Evolutionary conservation across 306 rosid species (phyloP).

Genomic region (Canavalia ensiformis): DNA sequence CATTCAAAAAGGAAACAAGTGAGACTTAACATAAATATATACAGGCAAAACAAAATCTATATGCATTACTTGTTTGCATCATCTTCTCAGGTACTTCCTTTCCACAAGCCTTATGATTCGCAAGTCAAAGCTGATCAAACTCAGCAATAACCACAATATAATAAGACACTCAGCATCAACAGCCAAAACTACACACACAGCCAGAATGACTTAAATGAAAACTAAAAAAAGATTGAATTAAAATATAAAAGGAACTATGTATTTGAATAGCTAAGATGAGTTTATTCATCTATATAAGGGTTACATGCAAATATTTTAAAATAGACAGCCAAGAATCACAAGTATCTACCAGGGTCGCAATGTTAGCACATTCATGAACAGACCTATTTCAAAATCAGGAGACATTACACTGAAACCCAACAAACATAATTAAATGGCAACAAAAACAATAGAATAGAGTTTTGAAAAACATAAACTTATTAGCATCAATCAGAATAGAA

Average conservation of each 20-base stretch:
- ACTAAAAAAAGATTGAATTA: not conserved
- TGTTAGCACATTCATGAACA: not conserved
- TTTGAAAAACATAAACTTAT: not conserved
- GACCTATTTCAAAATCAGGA: not conserved
- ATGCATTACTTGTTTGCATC: constrained; percentile 10
- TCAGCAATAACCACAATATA: not conserved
- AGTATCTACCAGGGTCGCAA: not conserved
- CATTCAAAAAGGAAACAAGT: not conserved
- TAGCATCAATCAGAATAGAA: constrained; percentile 2
- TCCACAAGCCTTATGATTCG: constrained; percentile 19
- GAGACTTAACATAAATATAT: not conserved
- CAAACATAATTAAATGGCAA: not conserved
- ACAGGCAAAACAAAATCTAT: not conserved
- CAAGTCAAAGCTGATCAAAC: constrained; percentile 3
- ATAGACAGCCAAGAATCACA: not conserved
- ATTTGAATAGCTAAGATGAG: not conserved
- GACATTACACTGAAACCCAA: not conserved
- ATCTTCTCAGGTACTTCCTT: not conserved
- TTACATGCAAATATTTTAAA: not conserved
- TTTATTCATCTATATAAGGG: not conserved
- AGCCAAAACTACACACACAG: not conserved
- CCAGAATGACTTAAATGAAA: constrained; percentile 10
- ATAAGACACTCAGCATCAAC: not conserved
- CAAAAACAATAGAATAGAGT: not conserved
- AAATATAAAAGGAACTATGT: not conserved